Conservation (phyloP, 176 grass and related monocot genomes). For the Raddia distichophylla region DNA sequence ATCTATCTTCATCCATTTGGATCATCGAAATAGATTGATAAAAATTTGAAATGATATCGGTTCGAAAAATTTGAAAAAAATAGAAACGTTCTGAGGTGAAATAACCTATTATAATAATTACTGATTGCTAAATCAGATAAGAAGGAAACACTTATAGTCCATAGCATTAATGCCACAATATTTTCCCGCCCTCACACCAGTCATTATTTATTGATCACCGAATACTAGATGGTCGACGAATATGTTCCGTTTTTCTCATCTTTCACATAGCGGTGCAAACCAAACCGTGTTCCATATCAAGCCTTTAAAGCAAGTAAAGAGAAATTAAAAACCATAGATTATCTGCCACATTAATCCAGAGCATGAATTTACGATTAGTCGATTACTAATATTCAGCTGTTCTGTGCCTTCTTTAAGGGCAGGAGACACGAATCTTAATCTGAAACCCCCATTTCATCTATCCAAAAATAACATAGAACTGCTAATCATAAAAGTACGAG, state of each 20-base stretch:
- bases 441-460: neutral
- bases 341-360: neutral
- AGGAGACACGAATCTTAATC: neutral
- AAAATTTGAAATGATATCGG: neutral
- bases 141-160: neutral
- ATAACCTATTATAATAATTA: neutral
- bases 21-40: neutral
- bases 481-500: neutral
- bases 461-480: conserved; percentile 7
- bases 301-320: neutral
- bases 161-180: neutral
- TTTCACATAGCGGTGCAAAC: neutral
- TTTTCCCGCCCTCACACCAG: neutral
- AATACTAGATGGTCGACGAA: neutral
- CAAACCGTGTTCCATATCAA: conserved; percentile 1
- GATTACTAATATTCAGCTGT: neutral
- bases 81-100: neutral
- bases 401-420: neutral
- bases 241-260: neutral
- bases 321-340: neutral
- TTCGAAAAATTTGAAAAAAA: neutral
- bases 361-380: neutral
- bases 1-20: neutral
- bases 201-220: neutral
- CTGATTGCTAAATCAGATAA: neutral